Base-by-base conservation (phyloP, 306 rosid genomes). In the Urtica urens region DNA sequence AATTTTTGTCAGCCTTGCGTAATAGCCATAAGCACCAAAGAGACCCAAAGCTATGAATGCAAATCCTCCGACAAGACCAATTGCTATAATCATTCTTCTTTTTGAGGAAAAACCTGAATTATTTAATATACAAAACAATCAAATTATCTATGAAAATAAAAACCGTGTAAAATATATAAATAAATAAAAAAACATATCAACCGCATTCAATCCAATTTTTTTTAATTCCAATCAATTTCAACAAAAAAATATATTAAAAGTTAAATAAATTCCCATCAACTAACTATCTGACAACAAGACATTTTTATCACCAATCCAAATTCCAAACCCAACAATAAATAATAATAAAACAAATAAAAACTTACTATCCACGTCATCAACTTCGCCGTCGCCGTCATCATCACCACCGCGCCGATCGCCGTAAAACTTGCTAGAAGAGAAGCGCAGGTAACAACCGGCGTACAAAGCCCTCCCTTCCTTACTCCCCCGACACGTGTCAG, bases 401-500 rank as follows among this genome's bases (percentile, higher is more conserved):
- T 10, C 44, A 46, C 34, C 65, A 25, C 35, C 67, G 22, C 35
- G 59, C 2, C 20, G 5, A 22, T 75, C 66, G n/a, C 51, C 51
- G 35, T 68, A 79, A 34, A 87, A 82, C 37, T 80, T 82, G 11
- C 38, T 31, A 0, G 92, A 71, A 0, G 96, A 80, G 50, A 77
- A 87, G 24, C 94, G 79, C 80, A 82, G 57, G 55, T 87, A 87
- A 55, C 96, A 87, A 2, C 96, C 96, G 27, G 84, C 80, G 69
- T 75, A 72, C 80, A 87, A 60, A 11, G 70, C 81, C 58, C 78
- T 77, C 26, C 92, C 96, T 69, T 87, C 92, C 11, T 35, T 79
- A 5, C 67, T 69, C 0, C 80, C 73, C 31, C 47, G 59, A 52
- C 96, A 87, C 0, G 53, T 52, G 28, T 38, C 59, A 0, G 73